Conservation (phyloP, 805 yeast genomes). For the Cyberlindnera lachancei region DNA sequence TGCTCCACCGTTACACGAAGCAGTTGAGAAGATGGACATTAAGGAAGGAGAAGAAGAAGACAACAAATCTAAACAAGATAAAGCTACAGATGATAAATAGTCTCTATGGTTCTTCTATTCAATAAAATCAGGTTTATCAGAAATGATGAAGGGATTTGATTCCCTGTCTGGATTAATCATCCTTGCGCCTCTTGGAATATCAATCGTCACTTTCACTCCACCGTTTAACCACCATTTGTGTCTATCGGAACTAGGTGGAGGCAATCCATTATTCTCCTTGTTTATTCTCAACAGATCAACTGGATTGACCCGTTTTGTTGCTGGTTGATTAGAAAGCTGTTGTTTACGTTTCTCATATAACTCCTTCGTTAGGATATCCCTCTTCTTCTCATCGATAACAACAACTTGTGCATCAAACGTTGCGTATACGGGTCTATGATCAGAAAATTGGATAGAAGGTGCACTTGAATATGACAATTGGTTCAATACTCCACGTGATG, state of each 20-base stretch:
- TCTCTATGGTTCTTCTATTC: too few relatives aligned
- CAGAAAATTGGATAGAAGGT: constrained; percentile 60
- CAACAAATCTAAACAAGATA: too few relatives aligned
- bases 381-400: constrained; percentile 53
- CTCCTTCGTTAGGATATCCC: constrained; percentile 41
- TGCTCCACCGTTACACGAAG: background rate
- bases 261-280: constrained; percentile 39
- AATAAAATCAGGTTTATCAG: constrained; percentile 27
- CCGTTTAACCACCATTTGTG: constrained; percentile 90
- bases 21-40: background rate
- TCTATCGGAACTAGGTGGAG: constrained; percentile 82
- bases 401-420: constrained; percentile 55
- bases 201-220: constrained; percentile 54
- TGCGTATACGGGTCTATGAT: constrained; percentile 87
- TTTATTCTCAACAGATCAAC: background rate
- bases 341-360: constrained; percentile 42
- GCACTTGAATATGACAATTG: constrained; percentile 57
- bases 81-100: too few relatives aligned
- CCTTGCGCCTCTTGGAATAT: constrained; percentile 30
- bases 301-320: constrained; percentile 5
- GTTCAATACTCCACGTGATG: constrained; percentile 38
- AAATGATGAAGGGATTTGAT: constrained; percentile 62
- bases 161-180: constrained; percentile 60
- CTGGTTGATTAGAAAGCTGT: constrained; percentile 6
- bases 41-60: background rate